Evolutionary conservation across 805 yeast species (phyloP).

Genomic region (Kodamaea neixiangensis): DNA sequence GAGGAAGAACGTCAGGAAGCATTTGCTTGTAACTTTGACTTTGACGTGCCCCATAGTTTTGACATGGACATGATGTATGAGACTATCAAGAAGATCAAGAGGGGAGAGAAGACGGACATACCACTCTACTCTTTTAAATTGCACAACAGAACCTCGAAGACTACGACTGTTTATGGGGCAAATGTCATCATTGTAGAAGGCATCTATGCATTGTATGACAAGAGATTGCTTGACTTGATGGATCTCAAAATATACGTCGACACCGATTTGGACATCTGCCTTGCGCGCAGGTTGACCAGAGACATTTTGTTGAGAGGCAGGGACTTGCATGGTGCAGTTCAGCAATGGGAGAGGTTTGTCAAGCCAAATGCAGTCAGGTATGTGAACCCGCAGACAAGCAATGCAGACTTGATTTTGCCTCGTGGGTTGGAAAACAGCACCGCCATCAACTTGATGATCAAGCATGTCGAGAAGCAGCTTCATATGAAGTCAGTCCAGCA

Average conservation of each 20-base stretch:
- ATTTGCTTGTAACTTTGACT: conserved; percentile 71
- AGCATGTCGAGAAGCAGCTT: conserved; percentile 76
- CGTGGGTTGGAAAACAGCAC: conserved; percentile 80
- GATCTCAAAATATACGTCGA: conserved; percentile 90
- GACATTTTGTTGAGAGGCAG: conserved; percentile 87
- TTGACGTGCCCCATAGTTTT: conserved; percentile 83
- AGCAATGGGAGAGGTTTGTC: conserved; percentile 89
- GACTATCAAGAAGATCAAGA: conserved; percentile 65
- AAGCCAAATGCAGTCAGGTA: conserved; percentile 85
- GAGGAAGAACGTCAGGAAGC: conserved; percentile 64
- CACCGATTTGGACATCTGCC: conserved; percentile 89
- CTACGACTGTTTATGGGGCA: conserved; percentile 86
- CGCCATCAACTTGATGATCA: conserved; percentile 78
- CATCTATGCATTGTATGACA: conserved; percentile 76
- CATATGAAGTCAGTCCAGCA: conserved; percentile 66
- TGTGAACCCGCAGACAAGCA: conserved; percentile 72
- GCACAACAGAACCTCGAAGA: conserved; percentile 67
- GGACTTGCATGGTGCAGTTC: conserved; percentile 75
- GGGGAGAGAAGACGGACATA: conserved; percentile 53
- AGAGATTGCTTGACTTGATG: conserved; percentile 69
- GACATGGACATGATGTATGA: conserved; percentile 73
- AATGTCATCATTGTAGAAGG: conserved; percentile 93
- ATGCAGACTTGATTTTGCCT: conserved; percentile 89
- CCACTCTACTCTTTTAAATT: conserved; percentile 62
- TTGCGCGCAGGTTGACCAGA: conserved; percentile 83